Evolutionary conservation across 371 early-diverging fungal species (phyloP).

Genomic region (Entomophthora muscae): DNA sequence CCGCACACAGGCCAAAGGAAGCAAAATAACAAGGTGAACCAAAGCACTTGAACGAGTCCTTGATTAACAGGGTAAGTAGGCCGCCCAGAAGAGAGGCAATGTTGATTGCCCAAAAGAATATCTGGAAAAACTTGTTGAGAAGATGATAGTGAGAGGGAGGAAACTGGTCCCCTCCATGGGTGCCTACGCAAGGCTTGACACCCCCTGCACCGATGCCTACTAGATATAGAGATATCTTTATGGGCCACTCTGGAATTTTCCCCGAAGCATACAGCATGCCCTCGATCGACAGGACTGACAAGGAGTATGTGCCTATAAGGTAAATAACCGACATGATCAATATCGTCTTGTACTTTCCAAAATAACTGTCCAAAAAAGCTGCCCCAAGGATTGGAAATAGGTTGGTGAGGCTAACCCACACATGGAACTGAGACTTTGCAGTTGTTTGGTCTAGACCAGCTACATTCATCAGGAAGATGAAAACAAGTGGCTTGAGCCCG

Average conservation of each 20-base stretch:
- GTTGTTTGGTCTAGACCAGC: conserved; percentile 9
- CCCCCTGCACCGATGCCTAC: conserved; percentile 29
- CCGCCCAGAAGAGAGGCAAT: conserved; percentile 16
- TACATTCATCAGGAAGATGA: conserved; percentile 12
- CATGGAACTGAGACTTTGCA: conserved; percentile 19
- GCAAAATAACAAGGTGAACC: conserved; percentile 10
- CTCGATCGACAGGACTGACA: conserved; percentile 7
- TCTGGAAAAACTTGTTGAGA: conserved; percentile 20
- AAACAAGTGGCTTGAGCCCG: conserved; percentile 10
- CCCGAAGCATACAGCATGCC: conserved; percentile 10
- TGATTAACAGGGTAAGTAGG: neutral
- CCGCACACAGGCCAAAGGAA: neutral
- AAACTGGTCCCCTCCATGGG: conserved; percentile 33
- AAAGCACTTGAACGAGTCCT: conserved; percentile 5
- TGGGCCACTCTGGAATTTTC: conserved; percentile 9
- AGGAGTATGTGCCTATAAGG: neutral
- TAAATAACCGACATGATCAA: conserved; percentile 12
- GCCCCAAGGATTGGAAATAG: conserved; percentile 45
- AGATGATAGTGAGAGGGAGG: neutral
- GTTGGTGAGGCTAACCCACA: conserved; percentile 35
- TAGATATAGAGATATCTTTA: conserved; percentile 21
- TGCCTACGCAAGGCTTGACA: conserved; percentile 31
- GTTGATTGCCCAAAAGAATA: conserved; percentile 30
- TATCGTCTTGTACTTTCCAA: conserved; percentile 49
- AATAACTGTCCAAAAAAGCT: conserved; percentile 36